Conservation (phyloP, 805 yeast species). For the Candida insectorum region DNA sequence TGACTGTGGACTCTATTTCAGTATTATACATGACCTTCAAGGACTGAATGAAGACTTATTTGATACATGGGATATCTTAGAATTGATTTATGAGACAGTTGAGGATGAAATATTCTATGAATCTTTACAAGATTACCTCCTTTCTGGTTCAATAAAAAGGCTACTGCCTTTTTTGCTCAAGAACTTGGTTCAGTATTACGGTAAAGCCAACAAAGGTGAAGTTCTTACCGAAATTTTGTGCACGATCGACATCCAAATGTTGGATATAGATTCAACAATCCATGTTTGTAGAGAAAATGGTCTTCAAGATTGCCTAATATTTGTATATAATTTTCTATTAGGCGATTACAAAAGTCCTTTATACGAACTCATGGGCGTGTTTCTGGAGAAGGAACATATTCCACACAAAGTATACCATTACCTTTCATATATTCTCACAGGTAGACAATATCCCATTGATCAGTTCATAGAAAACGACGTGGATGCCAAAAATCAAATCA, state of each 20-base stretch:
- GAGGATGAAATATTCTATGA: slow-evolving; percentile 44
- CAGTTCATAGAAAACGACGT: slow-evolving; percentile 33
- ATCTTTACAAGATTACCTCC: slow-evolving; percentile 49
- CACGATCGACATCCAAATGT: slow-evolving; percentile 56
- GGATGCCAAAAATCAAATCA: slow-evolving; percentile 51
- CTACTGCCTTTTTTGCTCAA: slow-evolving; percentile 66
- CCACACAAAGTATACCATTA: slow-evolving; percentile 38
- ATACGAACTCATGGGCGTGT: slow-evolving; percentile 55
- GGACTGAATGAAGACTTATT: too few relatives aligned
- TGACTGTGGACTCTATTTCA: slow-evolving; percentile 6
- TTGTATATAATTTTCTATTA: slow-evolving; percentile 68
- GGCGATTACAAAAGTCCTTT: slow-evolving; percentile 73
- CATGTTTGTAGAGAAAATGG: slow-evolving; percentile 54
- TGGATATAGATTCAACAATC: slow-evolving; percentile 78
- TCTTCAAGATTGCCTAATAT: slow-evolving; percentile 61
- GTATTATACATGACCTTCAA: slow-evolving; percentile 5
- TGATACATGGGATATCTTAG: slow-evolving; percentile 16
- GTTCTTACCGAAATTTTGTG: slow-evolving; percentile 67
- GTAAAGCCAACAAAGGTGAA: slow-evolving; percentile 38
- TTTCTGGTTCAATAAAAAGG: slow-evolving; percentile 39
- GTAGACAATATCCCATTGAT: slow-evolving; percentile 79
- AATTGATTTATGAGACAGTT: slow-evolving; percentile 17
- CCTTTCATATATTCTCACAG: slow-evolving; percentile 66
- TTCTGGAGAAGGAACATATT: slow-evolving; percentile 14
- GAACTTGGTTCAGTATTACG: slow-evolving; percentile 54